phyloP scores from a whole-genome alignment of 371 early-diverging fungal species.

The Mucor piriformis region DNA sequence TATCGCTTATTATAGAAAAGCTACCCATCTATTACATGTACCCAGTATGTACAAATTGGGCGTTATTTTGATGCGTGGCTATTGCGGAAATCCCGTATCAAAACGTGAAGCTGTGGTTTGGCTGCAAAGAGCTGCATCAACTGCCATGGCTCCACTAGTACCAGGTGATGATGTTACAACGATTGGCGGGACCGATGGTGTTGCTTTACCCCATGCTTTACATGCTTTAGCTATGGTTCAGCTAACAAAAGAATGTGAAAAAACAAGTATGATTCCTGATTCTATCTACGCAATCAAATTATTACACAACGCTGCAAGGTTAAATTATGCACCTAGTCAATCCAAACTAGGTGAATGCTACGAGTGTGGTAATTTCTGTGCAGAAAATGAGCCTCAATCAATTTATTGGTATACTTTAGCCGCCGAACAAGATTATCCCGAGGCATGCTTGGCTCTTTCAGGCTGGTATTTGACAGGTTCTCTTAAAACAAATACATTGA shows the following conservation, averaged over 20 bases:
- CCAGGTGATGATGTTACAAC: slow-evolving; percentile 44
- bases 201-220: slow-evolving; percentile 76
- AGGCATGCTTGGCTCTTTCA: slow-evolving; percentile 81
- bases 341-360: slow-evolving; percentile 90
- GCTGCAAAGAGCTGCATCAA: slow-evolving; percentile 89
- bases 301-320: slow-evolving; percentile 84
- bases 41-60: slow-evolving; percentile 97
- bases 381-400: slow-evolving; percentile 81
- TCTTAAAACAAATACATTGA: slow-evolving; percentile 58
- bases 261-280: slow-evolving; percentile 76
- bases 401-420: slow-evolving; percentile 95
- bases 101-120: slow-evolving; percentile 91
- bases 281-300: slow-evolving; percentile 84
- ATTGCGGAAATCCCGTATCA: slow-evolving; percentile 66
- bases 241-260: slow-evolving; percentile 78
- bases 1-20: slow-evolving; percentile 90
- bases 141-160: slow-evolving; percentile 63
- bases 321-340: slow-evolving; percentile 90
- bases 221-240: slow-evolving; percentile 82
- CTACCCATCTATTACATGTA: slow-evolving; percentile 87
- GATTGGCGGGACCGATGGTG: background rate
- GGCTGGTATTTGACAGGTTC: slow-evolving; percentile 90
- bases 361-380: slow-evolving; percentile 86
- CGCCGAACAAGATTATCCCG: slow-evolving; percentile 78
- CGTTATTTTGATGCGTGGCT: slow-evolving; percentile 81